Conservation (phyloP, 805 yeast species). For the Cyberlindnera galapagoensis region DNA sequence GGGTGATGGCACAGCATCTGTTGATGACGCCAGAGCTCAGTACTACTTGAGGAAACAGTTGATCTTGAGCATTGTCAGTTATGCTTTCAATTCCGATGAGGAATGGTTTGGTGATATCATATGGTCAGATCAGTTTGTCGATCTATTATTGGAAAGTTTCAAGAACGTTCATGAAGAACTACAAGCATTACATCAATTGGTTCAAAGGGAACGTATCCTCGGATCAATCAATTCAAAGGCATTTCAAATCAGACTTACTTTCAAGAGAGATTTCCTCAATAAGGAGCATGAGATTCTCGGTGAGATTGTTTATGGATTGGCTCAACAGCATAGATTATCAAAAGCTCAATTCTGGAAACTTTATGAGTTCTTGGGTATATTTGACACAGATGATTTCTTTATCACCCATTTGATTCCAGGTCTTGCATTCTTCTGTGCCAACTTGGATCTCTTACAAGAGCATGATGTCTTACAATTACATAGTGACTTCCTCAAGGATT, state of each 20-base stretch:
- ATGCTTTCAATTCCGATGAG: constrained; percentile 24
- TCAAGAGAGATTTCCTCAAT: constrained; percentile 56
- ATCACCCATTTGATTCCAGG: constrained; percentile 61
- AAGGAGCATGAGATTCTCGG: constrained; percentile 68
- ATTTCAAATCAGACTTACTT: constrained; percentile 43
- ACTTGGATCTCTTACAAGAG: constrained; percentile 30
- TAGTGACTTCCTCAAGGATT: constrained; percentile 29
- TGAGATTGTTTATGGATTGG: constrained; percentile 51
- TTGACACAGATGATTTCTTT: constrained; percentile 58
- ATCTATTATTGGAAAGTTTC: constrained; percentile 48
- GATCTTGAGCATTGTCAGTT: constrained; percentile 60
- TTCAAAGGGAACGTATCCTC: constrained; percentile 46
- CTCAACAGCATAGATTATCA: constrained; percentile 30
- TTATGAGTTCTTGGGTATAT: constrained; percentile 38
- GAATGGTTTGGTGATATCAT: constrained; percentile 23
- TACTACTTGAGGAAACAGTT: constrained; percentile 66
- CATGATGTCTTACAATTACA: constrained; percentile 34
- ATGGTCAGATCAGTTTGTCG: constrained; percentile 26
- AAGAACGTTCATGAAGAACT: constrained; percentile 51
- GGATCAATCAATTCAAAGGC: constrained; percentile 40
- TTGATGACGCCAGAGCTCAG: constrained; percentile 60
- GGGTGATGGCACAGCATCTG: constrained; percentile 37
- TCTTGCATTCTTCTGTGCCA: constrained; percentile 38
- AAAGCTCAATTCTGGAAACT: constrained; percentile 33
- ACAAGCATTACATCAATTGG: constrained; percentile 43